Base-by-base conservation (phyloP, 805 yeast species). In the Nematodospora valgi region DNA sequence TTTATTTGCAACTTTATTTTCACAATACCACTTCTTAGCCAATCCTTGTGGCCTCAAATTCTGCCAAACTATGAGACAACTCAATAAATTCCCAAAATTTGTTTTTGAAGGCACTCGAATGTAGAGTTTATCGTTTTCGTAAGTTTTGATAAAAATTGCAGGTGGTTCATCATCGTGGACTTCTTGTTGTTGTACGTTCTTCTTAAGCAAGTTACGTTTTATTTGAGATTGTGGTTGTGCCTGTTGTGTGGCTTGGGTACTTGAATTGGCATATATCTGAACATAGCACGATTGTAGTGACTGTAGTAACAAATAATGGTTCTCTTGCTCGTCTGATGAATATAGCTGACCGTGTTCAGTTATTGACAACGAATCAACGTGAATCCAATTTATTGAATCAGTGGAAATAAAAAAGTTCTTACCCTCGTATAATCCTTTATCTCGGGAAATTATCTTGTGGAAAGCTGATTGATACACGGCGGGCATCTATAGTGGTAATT, bases 21-120 rank as follows among this genome's bases (percentile, higher is more conserved):
- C 62, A 37, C 62, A 62, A 42, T 59, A 62, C 78, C 78, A 73
- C 48, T 78, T 78, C 41, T 76, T 70, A 21, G 71, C 73, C 7
- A 77, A 56, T 0, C 82, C 82, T 27, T 56, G 62, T 5, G 76
- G 74, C 37, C 59, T 69, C 47, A 78, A 49, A 24, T 68, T 62
- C 41, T 76, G 78, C 86, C 86, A 79, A 35, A 77, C 73, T 16
- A 76, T 45, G 30, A 79, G 50, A 6, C 68, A 47, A 30, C 73
- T 58, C 17, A 78, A 46, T 16, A 79, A 49, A 27, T 59, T 55
- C 21, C 70, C 58, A 38, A 78, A 74, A 33, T 52, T 60, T 22
- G 52, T 36, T 37, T 59, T 62, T 9, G 63, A 51, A 4, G 60
- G 52, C 8, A 72, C 53, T 36, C 62, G 46, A 43, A 62, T 48